Evolutionary conservation across 2,329 filamentous ascomycete genomes (phyloP).

Genomic region (Chalaropsis thielavioides): DNA sequence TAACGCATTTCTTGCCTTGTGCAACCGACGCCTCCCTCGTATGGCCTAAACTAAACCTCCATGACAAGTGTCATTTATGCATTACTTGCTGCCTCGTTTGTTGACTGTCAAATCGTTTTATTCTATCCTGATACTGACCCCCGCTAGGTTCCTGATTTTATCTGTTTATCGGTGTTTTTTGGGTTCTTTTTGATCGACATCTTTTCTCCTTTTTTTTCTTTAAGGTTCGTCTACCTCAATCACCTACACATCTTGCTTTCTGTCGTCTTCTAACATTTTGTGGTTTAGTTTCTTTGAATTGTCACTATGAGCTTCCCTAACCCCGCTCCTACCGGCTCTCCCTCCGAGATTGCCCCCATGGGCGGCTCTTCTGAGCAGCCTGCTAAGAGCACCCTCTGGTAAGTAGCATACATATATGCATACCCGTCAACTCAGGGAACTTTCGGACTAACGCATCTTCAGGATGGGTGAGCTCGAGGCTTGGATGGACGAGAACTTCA

Average conservation of each 20-base stretch:
- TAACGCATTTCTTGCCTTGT: background rate
- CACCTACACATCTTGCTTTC: background rate
- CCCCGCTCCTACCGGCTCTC: conserved; percentile 18
- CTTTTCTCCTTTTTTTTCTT: background rate
- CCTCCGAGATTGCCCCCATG: conserved; percentile 23
- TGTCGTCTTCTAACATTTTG: background rate
- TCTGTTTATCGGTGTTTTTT: conserved; percentile 12
- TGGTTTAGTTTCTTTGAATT: conserved; percentile 6
- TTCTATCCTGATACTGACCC: background rate
- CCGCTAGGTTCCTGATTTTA: conserved; percentile 8
- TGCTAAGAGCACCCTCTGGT: conserved; percentile 46
- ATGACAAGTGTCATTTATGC: background rate
- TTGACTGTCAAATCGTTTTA: background rate
- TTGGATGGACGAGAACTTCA: conserved; percentile 99
- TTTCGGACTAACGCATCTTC: conserved; percentile 8
- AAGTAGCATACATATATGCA: conserved; percentile 20
- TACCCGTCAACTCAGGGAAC: background rate
- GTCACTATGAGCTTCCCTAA: conserved; percentile 19
- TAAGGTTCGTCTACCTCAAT: background rate
- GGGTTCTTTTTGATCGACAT: conserved; percentile 12
- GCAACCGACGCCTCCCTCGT: background rate
- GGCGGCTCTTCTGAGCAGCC: conserved; percentile 29
- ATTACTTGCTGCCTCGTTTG: background rate
- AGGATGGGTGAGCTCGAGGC: conserved; percentile 99
- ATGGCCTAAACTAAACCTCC: background rate